Percentiles rank a stretch among this genome's conserved stretches.
These are phyloP conservation scores for Rhizomucor miehei DNA, from an alignment of 371 early-diverging fungal genomes.

Conservation along the genomic window DNA sequence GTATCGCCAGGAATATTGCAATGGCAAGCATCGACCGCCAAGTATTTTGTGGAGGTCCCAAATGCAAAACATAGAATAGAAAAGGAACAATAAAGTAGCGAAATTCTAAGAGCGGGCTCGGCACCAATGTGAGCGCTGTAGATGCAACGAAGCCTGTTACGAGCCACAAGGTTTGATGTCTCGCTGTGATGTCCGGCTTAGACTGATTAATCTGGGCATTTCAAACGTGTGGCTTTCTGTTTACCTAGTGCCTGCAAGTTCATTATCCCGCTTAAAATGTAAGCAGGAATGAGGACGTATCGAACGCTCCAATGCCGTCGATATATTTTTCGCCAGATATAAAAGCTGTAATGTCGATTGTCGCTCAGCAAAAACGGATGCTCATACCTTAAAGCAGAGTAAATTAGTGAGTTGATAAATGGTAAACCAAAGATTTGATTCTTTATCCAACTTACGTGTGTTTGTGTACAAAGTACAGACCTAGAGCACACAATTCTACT, in stretches of 20 bases:
- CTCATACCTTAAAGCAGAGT: slow-evolving; percentile 56
- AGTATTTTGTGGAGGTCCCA: slow-evolving; percentile 25
- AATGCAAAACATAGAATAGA: slow-evolving; percentile 68
- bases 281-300: slow-evolving; percentile 69
- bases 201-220: too few species aligned
- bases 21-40: slow-evolving; percentile 5
- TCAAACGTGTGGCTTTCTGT: too few species aligned
- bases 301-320: slow-evolving; percentile 50
- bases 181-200: too few species aligned
- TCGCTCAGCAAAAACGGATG: slow-evolving; percentile 95
- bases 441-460: slow-evolving; percentile 54
- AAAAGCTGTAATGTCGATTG: slow-evolving; percentile 95
- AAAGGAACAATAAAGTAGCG: slow-evolving; percentile 93
- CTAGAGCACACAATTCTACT: not conserved
- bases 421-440: too few species aligned
- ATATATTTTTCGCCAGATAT: slow-evolving; percentile 85
- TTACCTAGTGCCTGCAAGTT: slow-evolving; percentile 31
- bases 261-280: slow-evolving; percentile 52
- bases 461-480: slow-evolving; percentile 35
- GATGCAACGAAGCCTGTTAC: slow-evolving; percentile 45
- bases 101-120: slow-evolving; percentile 93
- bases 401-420: too few species aligned
- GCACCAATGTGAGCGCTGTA: slow-evolving; percentile 66
- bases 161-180: slow-evolving; percentile 40
- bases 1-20: slow-evolving; percentile 30